Evolutionary conservation across 148 eudicot genomes (phyloP), one percentile per base, ranked within the genome.

Genomic region (Mesembryanthemum crystallinum): DNA sequence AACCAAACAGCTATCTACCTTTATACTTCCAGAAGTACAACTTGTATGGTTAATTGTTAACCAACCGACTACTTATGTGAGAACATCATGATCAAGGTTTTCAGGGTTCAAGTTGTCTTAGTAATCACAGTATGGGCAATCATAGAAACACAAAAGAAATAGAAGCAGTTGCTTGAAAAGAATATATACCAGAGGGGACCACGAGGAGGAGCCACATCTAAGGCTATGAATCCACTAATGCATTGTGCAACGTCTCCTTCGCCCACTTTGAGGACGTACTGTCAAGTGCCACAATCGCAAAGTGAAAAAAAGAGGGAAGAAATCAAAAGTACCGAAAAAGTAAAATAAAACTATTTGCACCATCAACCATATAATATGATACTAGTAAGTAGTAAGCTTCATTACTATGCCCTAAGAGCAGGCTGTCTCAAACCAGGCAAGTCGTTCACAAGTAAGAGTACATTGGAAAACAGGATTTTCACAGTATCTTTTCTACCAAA

Each of bases 251-350:
- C 87, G 5, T 58, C 85, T 72, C 88, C 91, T 72, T 89, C 94
- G 9, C 97, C 98, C 55, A 94, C 93, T 88, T 91, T 81, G 55
- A 93, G 92, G 69, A 93, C 67, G 71, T 93, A 93, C 98, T 93
- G 90, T 69, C 13, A 42, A 69, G 70, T 10, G 60, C 69, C 58
- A 72, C 30, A 63, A 64, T 52, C 33, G n/a, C 2, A 23, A 27
- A 32, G 70, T 47, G 39, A 63, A 17, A 52, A 18, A 43, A 35
- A 45, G 51, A 42, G 49, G 9, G 14, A 17, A 61, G 23, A 52
- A 20, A 43, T 43, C 39, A 33, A 27, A 73, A 76, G 24, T 47
- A 27, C 24, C 67, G 60, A 51, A 73, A 17, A 55, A 73, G 27
- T 45, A 15, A 30, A 3, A 17, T 32, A 18, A 45, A 11, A 45